Conservation (phyloP, 768 basidiomycete genomes). For the Suillus luteus region DNA sequence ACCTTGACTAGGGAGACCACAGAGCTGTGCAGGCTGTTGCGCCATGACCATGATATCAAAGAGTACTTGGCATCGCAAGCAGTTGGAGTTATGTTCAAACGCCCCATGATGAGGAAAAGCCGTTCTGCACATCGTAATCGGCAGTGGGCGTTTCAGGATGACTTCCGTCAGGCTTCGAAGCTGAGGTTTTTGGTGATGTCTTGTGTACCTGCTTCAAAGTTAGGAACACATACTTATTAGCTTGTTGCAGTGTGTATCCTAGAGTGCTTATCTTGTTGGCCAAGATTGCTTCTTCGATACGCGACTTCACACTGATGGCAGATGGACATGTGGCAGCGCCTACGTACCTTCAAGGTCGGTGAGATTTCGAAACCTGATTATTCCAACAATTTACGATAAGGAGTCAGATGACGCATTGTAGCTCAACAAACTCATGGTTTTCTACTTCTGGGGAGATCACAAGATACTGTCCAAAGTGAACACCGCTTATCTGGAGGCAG, state of each 20-base stretch:
- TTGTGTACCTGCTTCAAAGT: neutral
- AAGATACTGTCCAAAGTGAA: conserved; percentile 1
- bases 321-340: neutral
- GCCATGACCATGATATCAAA: neutral
- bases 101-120: neutral
- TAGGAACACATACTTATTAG: neutral
- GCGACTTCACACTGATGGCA: neutral
- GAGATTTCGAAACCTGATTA: neutral
- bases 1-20: neutral
- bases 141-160: too few relatives aligned
- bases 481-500: neutral
- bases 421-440: neutral
- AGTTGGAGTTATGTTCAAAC: neutral
- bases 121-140: neutral
- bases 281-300: neutral
- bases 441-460: neutral
- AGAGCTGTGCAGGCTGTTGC: neutral
- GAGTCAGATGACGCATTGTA: neutral
- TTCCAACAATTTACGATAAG: neutral
- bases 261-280: neutral
- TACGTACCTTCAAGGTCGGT: neutral
- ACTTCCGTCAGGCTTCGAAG: neutral
- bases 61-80: neutral
- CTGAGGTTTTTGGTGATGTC: neutral
- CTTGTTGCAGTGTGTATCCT: neutral